Base-by-base conservation (phyloP, 1,284 basidiomycete species). In the Termitomyces sp. region DNA sequence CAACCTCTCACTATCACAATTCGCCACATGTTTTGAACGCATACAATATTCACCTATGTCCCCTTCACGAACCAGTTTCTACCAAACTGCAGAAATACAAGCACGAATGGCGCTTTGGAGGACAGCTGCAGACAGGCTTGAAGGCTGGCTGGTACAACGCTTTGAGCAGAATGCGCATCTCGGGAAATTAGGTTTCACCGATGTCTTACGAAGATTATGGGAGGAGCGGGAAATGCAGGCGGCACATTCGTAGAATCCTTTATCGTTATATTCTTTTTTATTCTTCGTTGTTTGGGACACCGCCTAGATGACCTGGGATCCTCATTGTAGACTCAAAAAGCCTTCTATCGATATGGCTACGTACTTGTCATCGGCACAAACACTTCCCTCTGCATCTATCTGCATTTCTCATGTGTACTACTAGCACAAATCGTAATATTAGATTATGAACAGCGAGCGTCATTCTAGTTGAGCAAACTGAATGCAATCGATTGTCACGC, bases 1-100 rank as follows among this genome's bases (percentile, higher is more conserved):
- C 70, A 97, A 95, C 72, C 85, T 97, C 51, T 91, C 90, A 21
- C 75, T 96, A 43, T 92, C 91, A 13, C 89, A 96, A 71, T 92
- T 93, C 65, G 88, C 90, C 52, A 88, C 90, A 31, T 93, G 92
- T 67, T 86, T 90, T 61, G 94, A 98, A 71, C 85, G 83, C 65
- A 94, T 98, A 70, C 86, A 84, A 49, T 98, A 98, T 68, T 78
- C 79, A 1, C 93, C 94, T 1, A 73, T 78, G n/a, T 75, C 79
- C 0, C 65, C 73, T 26, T 71, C 75, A 42, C 75, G 79, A 52
- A 92, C 91, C n/a, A 65, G 73, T 38, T 92, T 93, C 66, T 68
- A 73, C 2, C 90, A 93, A 66, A 89, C 88, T n/a, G 91, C 91
- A 2, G 89, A 92, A 72, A 85, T 93, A 56, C 86, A 91, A 67